Base-by-base conservation (phyloP, 2,329 filamentous ascomycete species). In the Hirsutella minnesotensis region DNA sequence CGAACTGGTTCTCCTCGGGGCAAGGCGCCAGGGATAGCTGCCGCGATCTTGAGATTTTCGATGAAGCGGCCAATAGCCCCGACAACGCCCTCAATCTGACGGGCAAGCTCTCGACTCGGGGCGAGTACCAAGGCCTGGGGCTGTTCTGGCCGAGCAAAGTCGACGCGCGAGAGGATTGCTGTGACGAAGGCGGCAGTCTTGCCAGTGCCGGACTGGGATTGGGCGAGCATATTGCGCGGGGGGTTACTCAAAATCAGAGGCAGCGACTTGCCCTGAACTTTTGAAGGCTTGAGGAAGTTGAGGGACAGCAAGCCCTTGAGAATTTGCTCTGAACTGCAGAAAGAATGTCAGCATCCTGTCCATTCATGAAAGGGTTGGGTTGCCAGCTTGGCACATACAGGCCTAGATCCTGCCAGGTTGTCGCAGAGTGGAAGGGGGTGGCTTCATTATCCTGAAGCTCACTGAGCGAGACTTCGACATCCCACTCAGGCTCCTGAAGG, bases 161-260 rank as follows among this genome's bases (percentile, higher is more conserved):
- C 87, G 57, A 96, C 67, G 49, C 92, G 86, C 45, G 85, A 85
- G 34, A 98, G 75, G 47, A 94, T 84, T 47, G 94, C 94, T 48
- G 95, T 81, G 38, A 92, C 86, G 62, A 98, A 98, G 19, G 92
- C 92, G 18, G 89, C 92, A 0, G 92, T 98, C 72, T 98, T 98
- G 57, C 92, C 92, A 18, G 92, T 98, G 53, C 92, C 92, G 2
- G 92, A 98, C 64, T 98, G 92, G n/a, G 92, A 98, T 66, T 98
- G 92, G 3, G 89, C 92, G 57, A 98, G 90, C 75, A 98, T 84
- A 65, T 96, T 96, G 50, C 75, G 74, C 1, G 90, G 83, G n/a
- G 92, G 90, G 57, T 95, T 72, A 53, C 76, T 69, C 49, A 98
- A 76, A 57, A 98, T 83, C 43, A 98, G 73, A 22, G 92, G 92